Conservation (phyloP, 129 eudicot genomes). For the Kitagawia praeruptora region DNA sequence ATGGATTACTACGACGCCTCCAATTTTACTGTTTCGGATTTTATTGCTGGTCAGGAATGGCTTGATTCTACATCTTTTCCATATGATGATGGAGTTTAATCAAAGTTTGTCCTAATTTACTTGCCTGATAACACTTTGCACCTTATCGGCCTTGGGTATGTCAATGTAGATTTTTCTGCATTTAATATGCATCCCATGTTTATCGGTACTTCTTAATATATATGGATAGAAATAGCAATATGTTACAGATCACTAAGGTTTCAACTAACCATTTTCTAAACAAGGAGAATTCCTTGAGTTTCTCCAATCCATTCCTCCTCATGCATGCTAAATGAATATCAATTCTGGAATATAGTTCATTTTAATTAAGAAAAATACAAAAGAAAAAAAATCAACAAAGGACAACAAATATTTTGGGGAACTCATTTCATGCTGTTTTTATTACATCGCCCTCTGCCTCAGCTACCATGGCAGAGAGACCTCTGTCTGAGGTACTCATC, state of each 20-base stretch:
- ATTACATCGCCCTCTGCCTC: constrained; percentile 47
- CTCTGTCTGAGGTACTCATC: constrained; percentile 12
- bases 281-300: constrained; percentile 23
- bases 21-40: constrained; percentile 61
- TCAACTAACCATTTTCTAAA: constrained; percentile 4
- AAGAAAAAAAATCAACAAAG: background rate
- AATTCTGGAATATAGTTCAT: background rate
- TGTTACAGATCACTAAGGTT: background rate
- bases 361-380: background rate
- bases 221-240: background rate
- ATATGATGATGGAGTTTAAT: constrained; percentile 63
- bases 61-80: constrained; percentile 84
- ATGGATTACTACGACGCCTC: constrained; percentile 75
- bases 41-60: constrained; percentile 75
- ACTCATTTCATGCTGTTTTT: background rate
- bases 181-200: background rate
- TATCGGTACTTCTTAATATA: background rate
- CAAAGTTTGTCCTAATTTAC: background rate
- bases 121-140: background rate
- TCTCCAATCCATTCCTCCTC: constrained; percentile 33
- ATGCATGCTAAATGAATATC: background rate
- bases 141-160: background rate
- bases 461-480: constrained; percentile 63
- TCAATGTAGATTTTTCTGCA: constrained; percentile 4
- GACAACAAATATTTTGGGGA: background rate